These are phyloP conservation scores for Saturnispora ahearnii DNA, from an alignment of 805 yeast genomes.

Conservation along the genomic window DNA sequence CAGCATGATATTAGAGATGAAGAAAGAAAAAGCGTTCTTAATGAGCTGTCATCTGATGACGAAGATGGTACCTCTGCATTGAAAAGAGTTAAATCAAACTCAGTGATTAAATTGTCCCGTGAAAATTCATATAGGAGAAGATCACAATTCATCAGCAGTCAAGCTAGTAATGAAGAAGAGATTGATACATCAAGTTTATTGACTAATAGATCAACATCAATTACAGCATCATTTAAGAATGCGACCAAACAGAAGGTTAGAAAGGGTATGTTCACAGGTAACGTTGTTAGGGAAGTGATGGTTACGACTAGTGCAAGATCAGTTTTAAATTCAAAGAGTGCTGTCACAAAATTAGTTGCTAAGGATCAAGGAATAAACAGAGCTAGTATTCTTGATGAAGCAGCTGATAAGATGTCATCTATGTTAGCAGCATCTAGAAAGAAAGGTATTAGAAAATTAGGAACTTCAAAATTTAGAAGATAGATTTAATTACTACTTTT, in stretches of 20 bases:
- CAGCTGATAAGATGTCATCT: constrained; percentile 12
- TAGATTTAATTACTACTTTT: not conserved
- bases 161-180: constrained; percentile 7
- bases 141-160: not conserved
- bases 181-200: constrained; percentile 17
- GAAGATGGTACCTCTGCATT: constrained; percentile 30
- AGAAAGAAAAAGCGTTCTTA: constrained; percentile 1
- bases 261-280: constrained; percentile 20
- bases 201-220: constrained; percentile 19
- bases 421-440: constrained; percentile 13
- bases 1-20: constrained; percentile 1
- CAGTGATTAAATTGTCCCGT: constrained; percentile 44
- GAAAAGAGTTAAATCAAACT: constrained; percentile 23
- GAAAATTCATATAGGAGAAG: constrained; percentile 22
- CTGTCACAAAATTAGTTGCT: constrained; percentile 22
- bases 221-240: constrained; percentile 24
- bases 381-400: constrained; percentile 6
- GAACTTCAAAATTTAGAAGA: constrained; percentile 5
- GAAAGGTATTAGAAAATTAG: constrained; percentile 9
- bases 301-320: constrained; percentile 24
- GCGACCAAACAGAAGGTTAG: constrained; percentile 12
- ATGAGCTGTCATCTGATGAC: constrained; percentile 24
- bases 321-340: constrained; percentile 18
- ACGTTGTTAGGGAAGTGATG: constrained; percentile 22
- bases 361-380: constrained; percentile 3